Evolutionary conservation across 176 grass and related monocot genomes (phyloP), one percentile per base, ranked within the genome.

Genomic region (Raddia distichophylla): DNA sequence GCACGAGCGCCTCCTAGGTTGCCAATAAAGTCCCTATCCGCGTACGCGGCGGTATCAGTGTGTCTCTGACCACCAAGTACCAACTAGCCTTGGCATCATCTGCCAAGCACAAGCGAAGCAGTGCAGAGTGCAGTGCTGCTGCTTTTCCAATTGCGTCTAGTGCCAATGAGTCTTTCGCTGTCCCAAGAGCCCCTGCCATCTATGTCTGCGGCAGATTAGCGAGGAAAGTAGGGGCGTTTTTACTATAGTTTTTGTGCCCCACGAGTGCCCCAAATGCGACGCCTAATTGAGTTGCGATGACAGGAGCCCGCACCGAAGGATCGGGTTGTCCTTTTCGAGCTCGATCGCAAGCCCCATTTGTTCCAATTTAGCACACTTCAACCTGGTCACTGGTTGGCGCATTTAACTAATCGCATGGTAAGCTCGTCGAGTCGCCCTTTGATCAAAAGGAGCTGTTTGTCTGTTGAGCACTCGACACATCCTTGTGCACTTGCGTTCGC

Each of bases 391-490:
- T 65, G 43, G 27, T 22, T 61, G 74, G 27, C 27, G 40, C 60
- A 67, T 49, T 42, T 42, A 73, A 53, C 3, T 18, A 54, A 10
- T 47, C 48, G 1, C 42, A 80, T 72, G 72, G 8, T 32, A 50
- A 58, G 7, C 50, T 64, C 82, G 67, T 86, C 66, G 42, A 86
- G 87, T 82, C 45, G 50, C 59, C 65, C 78, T 64, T 89, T 82
- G 73, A 86, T 88, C 80, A 33, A 59, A 44, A 42, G 20, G 50
- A 17, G 60, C 61, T 37, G 10, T n/a, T 17, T 90, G 83, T 86
- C 79, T 90, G 67, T 90, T 64, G 16, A 86, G 79, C 79, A 68
- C 45, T 86, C 79, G 83, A 78, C 88, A 82, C 88, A 82, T 90
- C 79, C 74, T 73, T 58, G 67, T 82, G 88, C 88, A 90, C 83